phyloP scores from a whole-genome alignment of 345 rosid species.

The Syzygium aromaticum region DNA sequence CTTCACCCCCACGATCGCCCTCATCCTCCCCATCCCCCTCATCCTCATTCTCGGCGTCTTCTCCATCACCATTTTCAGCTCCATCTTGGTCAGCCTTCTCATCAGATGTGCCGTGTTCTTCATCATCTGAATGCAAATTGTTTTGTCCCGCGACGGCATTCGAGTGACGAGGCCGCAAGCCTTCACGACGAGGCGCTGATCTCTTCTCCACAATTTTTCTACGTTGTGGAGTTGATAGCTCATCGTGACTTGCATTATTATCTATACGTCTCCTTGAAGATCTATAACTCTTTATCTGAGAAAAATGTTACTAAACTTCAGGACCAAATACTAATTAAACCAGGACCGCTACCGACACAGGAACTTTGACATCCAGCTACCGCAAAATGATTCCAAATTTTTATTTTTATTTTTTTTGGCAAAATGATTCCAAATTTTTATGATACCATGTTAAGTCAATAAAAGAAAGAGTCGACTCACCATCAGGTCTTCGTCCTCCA shows the following conservation, averaged over 20 bases:
- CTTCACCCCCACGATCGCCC: constrained; percentile 28
- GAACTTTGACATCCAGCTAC: not conserved
- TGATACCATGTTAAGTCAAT: not conserved
- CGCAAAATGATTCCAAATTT: not conserved
- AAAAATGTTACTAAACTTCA: not conserved
- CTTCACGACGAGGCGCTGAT: constrained; percentile 93
- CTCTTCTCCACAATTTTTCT: constrained; percentile 42
- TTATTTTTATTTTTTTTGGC: too few relatives aligned
- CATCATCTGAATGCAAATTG: constrained; percentile 53
- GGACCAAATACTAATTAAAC: not conserved
- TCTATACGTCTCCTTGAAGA: constrained; percentile 42
- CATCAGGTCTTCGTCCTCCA: constrained; percentile 93
- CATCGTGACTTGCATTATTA: constrained; percentile 52
- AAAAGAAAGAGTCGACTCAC: constrained; percentile 29
- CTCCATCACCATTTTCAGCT: constrained; percentile 72
- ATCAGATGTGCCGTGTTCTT: constrained; percentile 63
- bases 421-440: not conserved
- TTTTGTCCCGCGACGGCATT: constrained; percentile 38
- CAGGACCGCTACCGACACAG: not conserved
- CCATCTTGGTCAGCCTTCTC: constrained; percentile 75
- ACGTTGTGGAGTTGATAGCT: constrained; percentile 45
- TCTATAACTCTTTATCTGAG: constrained; percentile 59
- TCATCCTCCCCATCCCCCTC: constrained; percentile 59
- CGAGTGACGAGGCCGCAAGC: constrained; percentile 90
- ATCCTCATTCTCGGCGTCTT: constrained; percentile 47